These are phyloP conservation scores for Mariannaea elegans DNA, from an alignment of 2,329 filamentous ascomycete genomes.

Conservation along the genomic window DNA sequence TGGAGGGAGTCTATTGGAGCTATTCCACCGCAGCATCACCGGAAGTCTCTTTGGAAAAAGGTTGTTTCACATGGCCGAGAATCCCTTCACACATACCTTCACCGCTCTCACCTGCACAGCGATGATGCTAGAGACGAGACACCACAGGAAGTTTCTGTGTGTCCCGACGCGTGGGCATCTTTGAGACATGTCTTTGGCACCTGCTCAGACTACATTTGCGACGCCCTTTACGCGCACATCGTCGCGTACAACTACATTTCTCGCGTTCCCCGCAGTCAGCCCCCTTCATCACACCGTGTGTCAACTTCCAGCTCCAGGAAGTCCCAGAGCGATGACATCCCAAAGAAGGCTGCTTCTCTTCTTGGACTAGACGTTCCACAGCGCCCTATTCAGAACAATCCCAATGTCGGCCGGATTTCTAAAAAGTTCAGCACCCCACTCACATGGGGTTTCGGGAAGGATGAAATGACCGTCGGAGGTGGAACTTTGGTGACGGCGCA, in stretches of 20 bases:
- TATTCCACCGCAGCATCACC: slow-evolving; percentile 20
- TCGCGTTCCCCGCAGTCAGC: slow-evolving; percentile 40
- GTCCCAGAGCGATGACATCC: slow-evolving; percentile 49
- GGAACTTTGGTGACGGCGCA: slow-evolving; percentile 28
- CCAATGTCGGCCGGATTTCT: slow-evolving; percentile 31
- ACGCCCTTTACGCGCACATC: slow-evolving; percentile 67
- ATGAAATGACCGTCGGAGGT: slow-evolving; percentile 34
- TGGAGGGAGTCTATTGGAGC: slow-evolving; percentile 32
- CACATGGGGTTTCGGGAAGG: slow-evolving; percentile 37
- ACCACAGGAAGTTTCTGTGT: slow-evolving; percentile 24
- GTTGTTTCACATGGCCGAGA: slow-evolving; percentile 44
- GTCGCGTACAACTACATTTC: slow-evolving; percentile 67
- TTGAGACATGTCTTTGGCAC: slow-evolving; percentile 62
- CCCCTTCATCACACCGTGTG: slow-evolving; percentile 24
- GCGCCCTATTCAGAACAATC: slow-evolving; percentile 21
- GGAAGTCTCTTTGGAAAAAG: slow-evolving; percentile 49
- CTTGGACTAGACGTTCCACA: slow-evolving; percentile 54
- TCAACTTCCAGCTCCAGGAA: slow-evolving; percentile 30
- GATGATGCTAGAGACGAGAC: slow-evolving; percentile 21
- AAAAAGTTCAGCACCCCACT: slow-evolving; percentile 41
- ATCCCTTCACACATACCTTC: slow-evolving; percentile 25
- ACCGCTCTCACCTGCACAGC: slow-evolving; percentile 24
- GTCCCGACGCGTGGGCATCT: slow-evolving; percentile 51
- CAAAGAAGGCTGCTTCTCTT: slow-evolving; percentile 62
- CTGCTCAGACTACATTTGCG: slow-evolving; percentile 64